These are phyloP conservation scores for Termitomyces sp. DNA, from an alignment of 768 basidiomycete species.

Conservation along the genomic window DNA sequence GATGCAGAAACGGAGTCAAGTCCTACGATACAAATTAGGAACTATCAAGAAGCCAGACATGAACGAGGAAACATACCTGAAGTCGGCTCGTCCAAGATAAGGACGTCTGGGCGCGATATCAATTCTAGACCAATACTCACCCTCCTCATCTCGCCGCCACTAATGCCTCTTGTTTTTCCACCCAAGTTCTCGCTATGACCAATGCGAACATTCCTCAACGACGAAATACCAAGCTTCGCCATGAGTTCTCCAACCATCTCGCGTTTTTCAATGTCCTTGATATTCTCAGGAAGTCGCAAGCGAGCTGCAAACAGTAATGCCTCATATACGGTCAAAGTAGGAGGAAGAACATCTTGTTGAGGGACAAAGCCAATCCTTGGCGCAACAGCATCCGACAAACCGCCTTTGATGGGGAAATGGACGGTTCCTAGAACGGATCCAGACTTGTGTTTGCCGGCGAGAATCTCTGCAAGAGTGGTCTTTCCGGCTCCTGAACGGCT, in stretches of 20 bases:
- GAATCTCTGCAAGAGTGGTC: slow-evolving; percentile 85
- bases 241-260: slow-evolving; percentile 66
- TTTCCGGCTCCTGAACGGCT: slow-evolving; percentile 66
- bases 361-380: slow-evolving; percentile 82
- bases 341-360: slow-evolving; percentile 78
- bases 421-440: slow-evolving; percentile 66
- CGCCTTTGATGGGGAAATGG: slow-evolving; percentile 36
- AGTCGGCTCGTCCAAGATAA: slow-evolving; percentile 87
- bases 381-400: slow-evolving; percentile 13
- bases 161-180: slow-evolving; percentile 74
- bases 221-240: slow-evolving; percentile 69
- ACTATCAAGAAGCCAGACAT: not conserved
- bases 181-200: slow-evolving; percentile 47
- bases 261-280: slow-evolving; percentile 55
- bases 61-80: slow-evolving; percentile 30
- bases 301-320: slow-evolving; percentile 82
- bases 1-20: slow-evolving; percentile 86
- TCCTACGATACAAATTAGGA: slow-evolving; percentile 28
- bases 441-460: slow-evolving; percentile 78
- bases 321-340: slow-evolving; percentile 76
- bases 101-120: slow-evolving; percentile 75
- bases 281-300: slow-evolving; percentile 73
- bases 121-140: slow-evolving; percentile 90
- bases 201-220: slow-evolving; percentile 67
- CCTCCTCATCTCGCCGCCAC: slow-evolving; percentile 87